Conservation (phyloP, 2,329 filamentous ascomycete genomes). For the Nothopassalora personata region DNA sequence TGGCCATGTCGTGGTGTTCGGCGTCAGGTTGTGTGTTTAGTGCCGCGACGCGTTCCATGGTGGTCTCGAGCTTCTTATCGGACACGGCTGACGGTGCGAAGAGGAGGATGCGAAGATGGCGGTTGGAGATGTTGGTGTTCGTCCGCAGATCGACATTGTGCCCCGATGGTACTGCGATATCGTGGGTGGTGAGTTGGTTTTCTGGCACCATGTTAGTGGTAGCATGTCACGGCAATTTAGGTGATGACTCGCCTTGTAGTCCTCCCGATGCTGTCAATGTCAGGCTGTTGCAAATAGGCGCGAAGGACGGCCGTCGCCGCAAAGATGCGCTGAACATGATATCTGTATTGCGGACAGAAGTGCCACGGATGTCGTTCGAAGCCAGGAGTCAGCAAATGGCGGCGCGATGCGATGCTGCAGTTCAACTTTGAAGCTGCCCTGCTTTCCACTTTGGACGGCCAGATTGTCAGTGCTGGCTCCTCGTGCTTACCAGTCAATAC, state of each 20-base stretch:
- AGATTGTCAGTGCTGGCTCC: no score
- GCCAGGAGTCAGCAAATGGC: background rate
- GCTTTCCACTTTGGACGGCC: background rate
- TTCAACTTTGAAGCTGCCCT: background rate
- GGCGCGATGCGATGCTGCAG: background rate
- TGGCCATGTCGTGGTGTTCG: constrained; percentile 21
- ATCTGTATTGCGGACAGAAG: background rate
- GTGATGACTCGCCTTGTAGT: constrained; percentile 30
- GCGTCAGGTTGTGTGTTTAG: constrained; percentile 29
- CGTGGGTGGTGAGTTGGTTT: constrained; percentile 33
- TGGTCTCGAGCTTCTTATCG: constrained; percentile 16
- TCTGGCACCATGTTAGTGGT: constrained; percentile 21
- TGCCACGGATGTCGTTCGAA: background rate
- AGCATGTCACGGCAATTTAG: constrained; percentile 1
- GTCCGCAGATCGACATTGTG: constrained; percentile 3
- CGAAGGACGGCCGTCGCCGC: constrained; percentile 36
- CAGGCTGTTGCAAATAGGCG: constrained; percentile 33
- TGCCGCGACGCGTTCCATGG: constrained; percentile 29
- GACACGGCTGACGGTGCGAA: constrained; percentile 26
- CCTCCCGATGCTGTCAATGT: constrained; percentile 14
- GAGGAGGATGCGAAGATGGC: constrained; percentile 29
- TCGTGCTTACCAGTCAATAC: background rate
- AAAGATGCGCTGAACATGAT: constrained; percentile 41
- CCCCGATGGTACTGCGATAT: constrained; percentile 30
- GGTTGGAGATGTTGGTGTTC: constrained; percentile 7